Conservation (phyloP, 805 yeast species). For the Pichia gijzeniarum region DNA sequence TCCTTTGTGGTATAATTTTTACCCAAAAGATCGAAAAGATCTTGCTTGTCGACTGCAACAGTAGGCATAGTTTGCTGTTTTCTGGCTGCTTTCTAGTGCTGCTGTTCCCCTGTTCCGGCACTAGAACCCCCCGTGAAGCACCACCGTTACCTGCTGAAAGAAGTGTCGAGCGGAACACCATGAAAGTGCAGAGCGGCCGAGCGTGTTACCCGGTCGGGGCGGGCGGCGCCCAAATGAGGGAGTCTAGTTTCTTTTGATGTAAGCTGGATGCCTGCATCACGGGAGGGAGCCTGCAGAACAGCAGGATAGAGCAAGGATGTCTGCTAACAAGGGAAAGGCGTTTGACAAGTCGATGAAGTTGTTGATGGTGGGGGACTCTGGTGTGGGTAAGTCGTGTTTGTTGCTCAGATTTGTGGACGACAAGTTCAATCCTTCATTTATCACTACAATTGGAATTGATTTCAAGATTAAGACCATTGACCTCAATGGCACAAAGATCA, state of each 20-base stretch:
- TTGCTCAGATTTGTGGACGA: slow-evolving; percentile 91
- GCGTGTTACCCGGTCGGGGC: too few species aligned
- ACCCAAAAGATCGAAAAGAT: slow-evolving; percentile 75
- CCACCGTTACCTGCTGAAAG: too few species aligned
- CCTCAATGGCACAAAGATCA: slow-evolving; percentile 85
- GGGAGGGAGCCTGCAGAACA: too few species aligned
- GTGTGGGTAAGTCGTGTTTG: slow-evolving; percentile 83
- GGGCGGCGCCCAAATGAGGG: too few species aligned
- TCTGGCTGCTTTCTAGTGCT: too few species aligned
- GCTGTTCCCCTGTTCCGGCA: too few species aligned
- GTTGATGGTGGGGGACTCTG: slow-evolving; percentile 89
- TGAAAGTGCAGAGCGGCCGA: too few species aligned
- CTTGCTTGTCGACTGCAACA: slow-evolving; percentile 89
- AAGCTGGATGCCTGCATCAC: too few species aligned
- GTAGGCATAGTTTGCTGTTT: slow-evolving; percentile 63
- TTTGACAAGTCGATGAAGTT: slow-evolving; percentile 90
- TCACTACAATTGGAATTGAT: slow-evolving; percentile 97
- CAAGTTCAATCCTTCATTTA: slow-evolving; percentile 92
- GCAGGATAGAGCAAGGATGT: slow-evolving; percentile 29
- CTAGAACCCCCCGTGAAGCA: too few species aligned
- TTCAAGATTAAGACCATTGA: slow-evolving; percentile 96
- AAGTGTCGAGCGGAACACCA: too few species aligned
- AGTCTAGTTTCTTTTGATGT: too few species aligned
- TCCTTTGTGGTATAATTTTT: slow-evolving; percentile 72
- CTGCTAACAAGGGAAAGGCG: slow-evolving; percentile 56